Base-by-base conservation (phyloP, 352 stramenopile genomes). In the Phytopythium delawarense region DNA sequence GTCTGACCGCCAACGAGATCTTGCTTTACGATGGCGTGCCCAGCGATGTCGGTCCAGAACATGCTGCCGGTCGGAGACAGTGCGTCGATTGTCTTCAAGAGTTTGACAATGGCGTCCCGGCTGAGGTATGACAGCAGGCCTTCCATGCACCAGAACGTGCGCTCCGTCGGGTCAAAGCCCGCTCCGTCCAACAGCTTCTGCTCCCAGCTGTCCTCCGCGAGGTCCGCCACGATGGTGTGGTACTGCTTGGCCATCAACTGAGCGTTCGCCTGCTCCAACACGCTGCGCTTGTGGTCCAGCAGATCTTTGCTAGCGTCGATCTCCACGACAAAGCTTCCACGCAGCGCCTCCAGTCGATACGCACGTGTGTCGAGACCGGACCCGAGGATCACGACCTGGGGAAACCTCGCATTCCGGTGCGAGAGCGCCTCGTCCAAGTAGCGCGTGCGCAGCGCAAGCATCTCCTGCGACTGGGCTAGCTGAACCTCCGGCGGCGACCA, bases 111-210 rank as follows among this genome's bases (percentile, higher is more conserved):
- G 61, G 58, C 74, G 16, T 71, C 66, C 16, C 61, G 58, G 0
- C 42, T 63, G 16, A 87, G 53, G 63, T 85, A 88, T 53, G 78
- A 75, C 45, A 85, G 70, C 55, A 87, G 49, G 0, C 76, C 79
- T 54, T 88, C 79, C 39, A 88, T 58, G 7, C 64, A 61, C 79
- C 79, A 88, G 53, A 85, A 87, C 30, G 79, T 88, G 8, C 72
- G 76, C 40, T 74, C 25, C 28, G 76, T 63, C 13, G 69, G 66
- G 45, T 87, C 49, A 39, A 88, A 88, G 1, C 73, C 69, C 7
- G 62, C 73, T 1, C 69, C 72, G 6, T 46, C 50, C 1, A 80
- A 48, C 44, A 88, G 54, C 40, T 69, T 45, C 42, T 74, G 66
- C 46, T 75, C 57, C 76, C 76, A 88, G 37, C 71, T 70, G 59